phyloP scores from a whole-genome alignment of 345 rosid species.

The Eucalyptus paniculata region DNA sequence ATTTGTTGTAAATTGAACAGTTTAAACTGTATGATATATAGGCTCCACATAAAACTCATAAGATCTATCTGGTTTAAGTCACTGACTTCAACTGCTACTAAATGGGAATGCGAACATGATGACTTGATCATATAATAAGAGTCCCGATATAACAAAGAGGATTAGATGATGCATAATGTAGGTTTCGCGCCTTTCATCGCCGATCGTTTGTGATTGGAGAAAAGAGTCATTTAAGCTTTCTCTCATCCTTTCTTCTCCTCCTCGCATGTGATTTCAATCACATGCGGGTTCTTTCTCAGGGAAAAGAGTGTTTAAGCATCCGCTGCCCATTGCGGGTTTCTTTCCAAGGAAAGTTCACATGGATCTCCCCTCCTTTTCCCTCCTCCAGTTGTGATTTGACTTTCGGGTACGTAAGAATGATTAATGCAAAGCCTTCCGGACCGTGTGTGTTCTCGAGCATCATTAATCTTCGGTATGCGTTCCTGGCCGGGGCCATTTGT shows the following conservation, averaged over 20 bases:
- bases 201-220: neutral
- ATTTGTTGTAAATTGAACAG: rapidly evolving
- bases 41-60: neutral
- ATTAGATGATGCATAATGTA: neutral
- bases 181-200: neutral
- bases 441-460: neutral
- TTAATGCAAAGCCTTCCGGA: neutral
- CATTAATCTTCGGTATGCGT: neutral
- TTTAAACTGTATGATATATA: neutral
- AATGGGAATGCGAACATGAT: neutral
- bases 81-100: no score
- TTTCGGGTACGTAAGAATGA: neutral
- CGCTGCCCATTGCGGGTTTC: neutral
- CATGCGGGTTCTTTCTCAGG: neutral
- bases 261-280: neutral
- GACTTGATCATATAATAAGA: neutral
- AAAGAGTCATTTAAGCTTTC: neutral
- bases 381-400: neutral
- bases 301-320: neutral
- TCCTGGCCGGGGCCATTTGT: neutral
- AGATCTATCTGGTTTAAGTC: neutral
- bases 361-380: neutral
- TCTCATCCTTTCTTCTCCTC: no score
- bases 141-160: neutral
- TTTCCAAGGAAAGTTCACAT: neutral